A percentile compares a stretch with the other conserved stretches of the same genome.
phyloP scores from a whole-genome alignment of 345 rosid species.

The Odontarrhena argentea region DNA sequence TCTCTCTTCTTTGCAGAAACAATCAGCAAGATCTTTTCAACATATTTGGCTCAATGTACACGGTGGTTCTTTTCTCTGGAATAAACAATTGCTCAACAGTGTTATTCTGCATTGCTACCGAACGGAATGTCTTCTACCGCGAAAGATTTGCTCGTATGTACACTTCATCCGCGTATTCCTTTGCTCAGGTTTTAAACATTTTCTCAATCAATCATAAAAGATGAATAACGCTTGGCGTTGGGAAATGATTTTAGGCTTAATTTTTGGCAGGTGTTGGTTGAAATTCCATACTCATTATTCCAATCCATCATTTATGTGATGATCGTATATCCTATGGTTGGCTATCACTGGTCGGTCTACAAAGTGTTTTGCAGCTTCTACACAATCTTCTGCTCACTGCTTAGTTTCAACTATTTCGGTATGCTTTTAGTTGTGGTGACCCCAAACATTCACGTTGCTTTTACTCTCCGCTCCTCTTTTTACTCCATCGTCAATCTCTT shows the following conservation, averaged over 20 bases:
- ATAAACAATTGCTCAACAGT: constrained; percentile 45
- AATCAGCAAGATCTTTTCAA: constrained; percentile 44
- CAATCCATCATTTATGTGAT: constrained; percentile 38
- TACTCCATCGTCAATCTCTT: constrained; percentile 53
- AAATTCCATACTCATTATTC: constrained; percentile 48
- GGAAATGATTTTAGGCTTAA: neutral
- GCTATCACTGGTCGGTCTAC: constrained; percentile 41
- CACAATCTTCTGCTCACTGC: constrained; percentile 49
- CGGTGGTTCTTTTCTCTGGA: constrained; percentile 39
- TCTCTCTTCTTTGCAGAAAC: constrained; percentile 34
- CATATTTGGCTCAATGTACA: constrained; percentile 44
- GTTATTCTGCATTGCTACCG: constrained; percentile 37
- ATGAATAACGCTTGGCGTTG: too few species aligned
- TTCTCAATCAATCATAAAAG: constrained; percentile 32
- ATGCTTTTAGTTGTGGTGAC: constrained; percentile 48
- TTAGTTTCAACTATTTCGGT: constrained; percentile 47
- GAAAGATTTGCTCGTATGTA: constrained; percentile 52
- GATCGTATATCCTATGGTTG: constrained; percentile 49
- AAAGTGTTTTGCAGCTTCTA: constrained; percentile 52
- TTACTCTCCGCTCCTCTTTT: constrained; percentile 35
- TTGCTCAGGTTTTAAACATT: constrained; percentile 45
- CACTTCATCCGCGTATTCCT: constrained; percentile 51
- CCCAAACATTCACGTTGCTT: constrained; percentile 47
- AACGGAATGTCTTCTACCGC: constrained; percentile 46
- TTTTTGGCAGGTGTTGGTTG: constrained; percentile 50